Conservation (phyloP, 1,139 yeast genomes). For the Pichia sp. region DNA sequence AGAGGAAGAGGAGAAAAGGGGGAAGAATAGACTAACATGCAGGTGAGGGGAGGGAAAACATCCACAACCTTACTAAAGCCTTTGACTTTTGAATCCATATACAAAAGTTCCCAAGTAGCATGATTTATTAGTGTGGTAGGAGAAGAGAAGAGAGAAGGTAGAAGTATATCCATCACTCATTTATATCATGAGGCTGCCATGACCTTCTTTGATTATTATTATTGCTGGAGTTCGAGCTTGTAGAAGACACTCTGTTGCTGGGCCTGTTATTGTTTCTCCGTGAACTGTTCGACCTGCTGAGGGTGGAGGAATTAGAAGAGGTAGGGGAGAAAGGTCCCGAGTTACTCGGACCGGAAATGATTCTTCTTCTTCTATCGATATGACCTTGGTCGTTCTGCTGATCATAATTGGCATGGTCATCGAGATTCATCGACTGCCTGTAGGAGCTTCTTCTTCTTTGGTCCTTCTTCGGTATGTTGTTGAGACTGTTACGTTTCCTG, state of each 20-base stretch:
- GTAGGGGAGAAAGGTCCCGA: neutral
- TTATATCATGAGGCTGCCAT: neutral
- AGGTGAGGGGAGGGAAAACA: no score
- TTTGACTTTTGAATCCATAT: neutral
- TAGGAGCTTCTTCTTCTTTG: conserved; percentile 10
- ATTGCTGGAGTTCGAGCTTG: neutral
- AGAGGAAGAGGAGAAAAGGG: neutral
- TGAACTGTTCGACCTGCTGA: conserved; percentile 7
- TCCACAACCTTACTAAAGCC: neutral
- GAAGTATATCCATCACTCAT: neutral
- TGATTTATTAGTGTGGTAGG: no score
- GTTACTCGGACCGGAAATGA: neutral
- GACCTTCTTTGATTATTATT: conserved; percentile 5
- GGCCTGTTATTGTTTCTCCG: conserved; percentile 5
- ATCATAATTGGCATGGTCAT: neutral
- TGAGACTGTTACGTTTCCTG: neutral
- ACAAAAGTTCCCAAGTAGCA: neutral
- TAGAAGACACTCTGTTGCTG: conserved; percentile 8
- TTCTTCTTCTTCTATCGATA: neutral
- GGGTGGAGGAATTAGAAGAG: neutral
- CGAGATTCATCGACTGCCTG: conserved; percentile 11
- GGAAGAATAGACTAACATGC: neutral
- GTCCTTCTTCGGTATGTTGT: neutral
- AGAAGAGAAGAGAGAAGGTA: neutral
- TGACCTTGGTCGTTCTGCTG: neutral